These are phyloP conservation scores for Batkoa obscura DNA, from an alignment of 371 early-diverging fungal species.

Conservation along the genomic window DNA sequence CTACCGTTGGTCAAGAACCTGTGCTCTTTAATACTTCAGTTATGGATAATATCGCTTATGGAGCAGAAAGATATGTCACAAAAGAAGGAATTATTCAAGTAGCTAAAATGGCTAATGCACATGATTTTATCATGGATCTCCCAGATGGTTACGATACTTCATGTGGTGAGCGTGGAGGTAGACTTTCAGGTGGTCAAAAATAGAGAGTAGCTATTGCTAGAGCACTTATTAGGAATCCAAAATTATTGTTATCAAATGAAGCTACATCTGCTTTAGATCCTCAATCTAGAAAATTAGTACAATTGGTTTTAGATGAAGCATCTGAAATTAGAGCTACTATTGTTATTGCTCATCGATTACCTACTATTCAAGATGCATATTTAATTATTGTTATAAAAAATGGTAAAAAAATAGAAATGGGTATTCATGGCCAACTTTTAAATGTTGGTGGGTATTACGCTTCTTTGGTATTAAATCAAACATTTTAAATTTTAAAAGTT, in stretches of 20 bases:
- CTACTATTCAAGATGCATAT: slow-evolving; percentile 53
- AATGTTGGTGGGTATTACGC: slow-evolving; percentile 2
- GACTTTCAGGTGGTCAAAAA: slow-evolving; percentile 60
- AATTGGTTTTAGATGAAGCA: slow-evolving; percentile 25
- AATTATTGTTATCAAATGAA: slow-evolving; percentile 65
- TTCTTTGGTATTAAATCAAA: slow-evolving; percentile 19
- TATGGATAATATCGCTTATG: slow-evolving; percentile 50
- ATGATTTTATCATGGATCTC: slow-evolving; percentile 45
- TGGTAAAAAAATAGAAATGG: slow-evolving; percentile 36
- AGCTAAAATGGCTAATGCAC: slow-evolving; percentile 27
- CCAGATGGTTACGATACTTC: slow-evolving; percentile 59
- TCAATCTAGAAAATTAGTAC: slow-evolving; percentile 21
- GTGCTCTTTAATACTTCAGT: slow-evolving; percentile 52
- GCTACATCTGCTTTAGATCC: slow-evolving; percentile 74
- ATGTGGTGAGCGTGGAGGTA: slow-evolving; percentile 65
- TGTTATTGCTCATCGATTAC: slow-evolving; percentile 45
- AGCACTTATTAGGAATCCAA: slow-evolving; percentile 47
- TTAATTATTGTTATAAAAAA: slow-evolving; percentile 31
- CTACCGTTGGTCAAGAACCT: slow-evolving; percentile 71
- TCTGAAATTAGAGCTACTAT: slow-evolving; percentile 38
- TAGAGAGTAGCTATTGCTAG: slow-evolving; percentile 36
- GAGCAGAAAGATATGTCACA: slow-evolving; percentile 15
- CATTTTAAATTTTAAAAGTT: no score
- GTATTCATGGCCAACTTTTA: slow-evolving; percentile 33
- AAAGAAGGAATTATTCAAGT: slow-evolving; percentile 23